These are phyloP conservation scores for Pythium sp. DNA, from an alignment of 352 stramenopile genomes.

Conservation along the genomic window DNA sequence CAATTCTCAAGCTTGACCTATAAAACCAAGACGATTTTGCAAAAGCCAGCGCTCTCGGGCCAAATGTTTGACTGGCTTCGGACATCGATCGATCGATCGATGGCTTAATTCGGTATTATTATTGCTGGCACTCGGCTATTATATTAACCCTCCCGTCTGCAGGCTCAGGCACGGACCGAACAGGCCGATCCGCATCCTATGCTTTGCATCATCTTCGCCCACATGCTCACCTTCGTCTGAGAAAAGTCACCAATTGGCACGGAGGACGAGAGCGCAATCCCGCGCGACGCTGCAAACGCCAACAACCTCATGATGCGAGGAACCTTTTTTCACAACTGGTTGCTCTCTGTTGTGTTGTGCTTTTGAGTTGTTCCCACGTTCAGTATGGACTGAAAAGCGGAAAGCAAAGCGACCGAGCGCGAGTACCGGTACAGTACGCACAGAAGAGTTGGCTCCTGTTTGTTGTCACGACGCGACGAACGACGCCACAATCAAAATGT, in stretches of 20 bases:
- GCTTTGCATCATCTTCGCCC: background rate
- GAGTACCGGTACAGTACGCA: background rate
- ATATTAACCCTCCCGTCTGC: background rate
- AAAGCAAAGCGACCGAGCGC: background rate
- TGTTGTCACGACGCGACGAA: background rate
- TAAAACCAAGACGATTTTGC: background rate
- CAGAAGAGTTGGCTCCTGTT: background rate
- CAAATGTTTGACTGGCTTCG: background rate
- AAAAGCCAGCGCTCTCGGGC: background rate
- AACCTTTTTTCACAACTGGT: background rate
- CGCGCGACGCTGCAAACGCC: background rate
- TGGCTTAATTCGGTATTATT: background rate
- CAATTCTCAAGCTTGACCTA: background rate
- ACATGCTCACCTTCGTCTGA: background rate
- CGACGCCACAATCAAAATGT: background rate
- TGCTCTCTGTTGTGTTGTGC: background rate
- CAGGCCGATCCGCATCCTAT: background rate
- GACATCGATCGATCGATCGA: background rate
- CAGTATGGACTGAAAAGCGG: background rate
- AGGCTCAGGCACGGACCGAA: background rate
- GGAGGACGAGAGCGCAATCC: background rate
- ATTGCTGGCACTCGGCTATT: background rate
- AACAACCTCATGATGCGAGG: background rate
- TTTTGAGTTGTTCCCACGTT: background rate
- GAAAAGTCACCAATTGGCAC: background rate